Base-by-base conservation (phyloP, 768 basidiomycete genomes). In the Boletus rubropictus region DNA sequence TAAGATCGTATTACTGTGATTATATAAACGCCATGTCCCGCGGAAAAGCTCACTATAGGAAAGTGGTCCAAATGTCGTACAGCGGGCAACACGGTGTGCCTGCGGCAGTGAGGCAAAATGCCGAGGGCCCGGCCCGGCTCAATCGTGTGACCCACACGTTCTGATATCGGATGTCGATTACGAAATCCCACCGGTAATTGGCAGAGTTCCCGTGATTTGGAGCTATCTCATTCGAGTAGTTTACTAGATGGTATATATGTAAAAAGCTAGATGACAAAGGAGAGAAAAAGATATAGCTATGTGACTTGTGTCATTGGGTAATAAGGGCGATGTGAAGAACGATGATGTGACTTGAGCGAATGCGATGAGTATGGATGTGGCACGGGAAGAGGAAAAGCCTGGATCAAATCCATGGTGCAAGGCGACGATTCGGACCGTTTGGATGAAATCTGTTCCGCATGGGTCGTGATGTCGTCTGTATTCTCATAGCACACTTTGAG, bases 301-400 rank as follows among this genome's bases (percentile, higher is more conserved):
- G 62, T 39, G 3, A 64, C 44, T 52, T 64, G 58, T 18, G 55
- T 35, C 39, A 58, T 24, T n/a, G 58, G 36, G 21, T 55, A 51
- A 35, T 44, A 51, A 11, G 55, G 36, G 25, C 36, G 58, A 54
- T 60, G 66, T 25, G 59, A 57, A 60, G 55, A 54, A 49, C 36
- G 59, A 52, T 40, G 52, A 51, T 56, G 62, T 46, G 66, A 34
- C 44, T 60, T 58, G 38, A 64, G 58, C 35, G 51, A 58, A 4
- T 61, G 49, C 22, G 49, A 63, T 33, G 54, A 48, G 49, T 51
- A 43, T 1, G 59, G 46, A 40, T 56, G 62, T 22, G 69, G 59
- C 31, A 69, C 46, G 11, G 77, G 75, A 50, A 79, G 56, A 22
- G 77, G 77, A 41, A 79, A 79, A 14, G 75, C 64, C 40, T 70